phyloP scores from a whole-genome alignment of 257 asterid species.

The Primulina huaijiensis region DNA sequence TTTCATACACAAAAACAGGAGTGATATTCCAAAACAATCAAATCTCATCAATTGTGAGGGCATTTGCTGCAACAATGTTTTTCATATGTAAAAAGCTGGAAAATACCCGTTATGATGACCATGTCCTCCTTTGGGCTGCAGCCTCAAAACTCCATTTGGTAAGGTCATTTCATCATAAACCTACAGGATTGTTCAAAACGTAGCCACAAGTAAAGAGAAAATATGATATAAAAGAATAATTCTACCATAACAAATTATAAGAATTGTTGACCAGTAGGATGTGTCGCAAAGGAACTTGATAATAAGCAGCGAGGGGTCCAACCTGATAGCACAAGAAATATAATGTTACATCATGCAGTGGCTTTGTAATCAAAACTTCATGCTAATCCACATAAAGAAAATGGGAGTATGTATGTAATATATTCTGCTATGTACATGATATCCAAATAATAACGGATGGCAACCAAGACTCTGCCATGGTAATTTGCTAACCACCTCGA shows the following conservation, averaged over 20 bases:
- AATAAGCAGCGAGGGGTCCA: conserved; percentile 96
- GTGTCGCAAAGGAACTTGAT: conserved; percentile 95
- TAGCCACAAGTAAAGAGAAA: conserved; percentile 5
- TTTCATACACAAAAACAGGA: too few relatives aligned
- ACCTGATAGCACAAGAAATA: conserved; percentile 42
- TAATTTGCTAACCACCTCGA: not conserved
- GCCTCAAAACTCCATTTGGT: conserved; percentile 91
- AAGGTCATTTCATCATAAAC: conserved; percentile 92
- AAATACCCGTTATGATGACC: conserved; percentile 94
- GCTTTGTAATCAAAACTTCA: not conserved
- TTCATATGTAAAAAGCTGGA: conserved; percentile 21
- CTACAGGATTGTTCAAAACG: conserved; percentile 34
- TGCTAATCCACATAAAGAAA: not conserved
- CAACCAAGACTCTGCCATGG: not conserved
- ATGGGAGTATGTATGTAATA: conserved; percentile 9
- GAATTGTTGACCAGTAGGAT: conserved; percentile 67
- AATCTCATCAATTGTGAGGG: conserved; percentile 9
- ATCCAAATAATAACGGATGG: conserved; percentile 3
- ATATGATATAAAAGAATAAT: not conserved
- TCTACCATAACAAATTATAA: conserved; percentile 1
- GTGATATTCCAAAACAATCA: not conserved
- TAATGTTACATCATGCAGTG: not conserved
- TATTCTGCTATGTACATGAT: not conserved
- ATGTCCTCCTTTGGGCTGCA: conserved; percentile 96
- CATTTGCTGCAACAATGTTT: conserved; percentile 7